Percentiles rank a stretch among this genome's conserved stretches.
Evolutionary conservation across 2,329 filamentous ascomycete species (phyloP).

Genomic region (Camptophora hylomeconis): DNA sequence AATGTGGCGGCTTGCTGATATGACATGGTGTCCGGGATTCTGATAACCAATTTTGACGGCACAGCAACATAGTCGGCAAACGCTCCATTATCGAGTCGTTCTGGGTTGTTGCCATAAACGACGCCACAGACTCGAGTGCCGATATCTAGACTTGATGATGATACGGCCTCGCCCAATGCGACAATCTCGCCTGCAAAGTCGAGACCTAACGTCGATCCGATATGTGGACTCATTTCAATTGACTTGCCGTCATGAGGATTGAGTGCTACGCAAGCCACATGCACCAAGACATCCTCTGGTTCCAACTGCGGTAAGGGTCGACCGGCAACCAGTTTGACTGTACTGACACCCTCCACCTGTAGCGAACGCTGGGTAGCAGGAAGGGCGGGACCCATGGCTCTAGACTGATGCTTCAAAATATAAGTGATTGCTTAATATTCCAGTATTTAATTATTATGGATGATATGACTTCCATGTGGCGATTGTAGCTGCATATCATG

Average conservation of each 20-base stretch:
- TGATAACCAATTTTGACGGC: slow-evolving; percentile 20
- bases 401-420: too few species aligned
- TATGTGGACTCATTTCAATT: slow-evolving; percentile 12
- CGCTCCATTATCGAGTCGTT: slow-evolving; percentile 20
- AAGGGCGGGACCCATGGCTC: too few species aligned
- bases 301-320: too few species aligned
- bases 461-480: too few species aligned
- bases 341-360: too few species aligned
- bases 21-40: slow-evolving; percentile 20
- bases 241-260: slow-evolving; percentile 22
- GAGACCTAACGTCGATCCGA: slow-evolving; percentile 19
- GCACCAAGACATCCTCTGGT: background rate
- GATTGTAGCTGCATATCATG: too few species aligned
- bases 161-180: slow-evolving; percentile 12
- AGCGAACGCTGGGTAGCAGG: too few species aligned
- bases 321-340: too few species aligned
- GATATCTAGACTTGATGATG: slow-evolving; percentile 9
- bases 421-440: too few species aligned
- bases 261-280: slow-evolving; percentile 19
- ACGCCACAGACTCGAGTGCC: slow-evolving; percentile 27
- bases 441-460: too few species aligned
- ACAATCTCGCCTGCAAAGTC: slow-evolving; percentile 24
- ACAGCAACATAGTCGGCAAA: slow-evolving; percentile 25
- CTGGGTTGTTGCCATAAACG: slow-evolving; percentile 22
- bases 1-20: slow-evolving; percentile 22